phyloP scores from a whole-genome alignment of 176 grass and related monocot genomes.

The Cenchrus purpureus region DNA sequence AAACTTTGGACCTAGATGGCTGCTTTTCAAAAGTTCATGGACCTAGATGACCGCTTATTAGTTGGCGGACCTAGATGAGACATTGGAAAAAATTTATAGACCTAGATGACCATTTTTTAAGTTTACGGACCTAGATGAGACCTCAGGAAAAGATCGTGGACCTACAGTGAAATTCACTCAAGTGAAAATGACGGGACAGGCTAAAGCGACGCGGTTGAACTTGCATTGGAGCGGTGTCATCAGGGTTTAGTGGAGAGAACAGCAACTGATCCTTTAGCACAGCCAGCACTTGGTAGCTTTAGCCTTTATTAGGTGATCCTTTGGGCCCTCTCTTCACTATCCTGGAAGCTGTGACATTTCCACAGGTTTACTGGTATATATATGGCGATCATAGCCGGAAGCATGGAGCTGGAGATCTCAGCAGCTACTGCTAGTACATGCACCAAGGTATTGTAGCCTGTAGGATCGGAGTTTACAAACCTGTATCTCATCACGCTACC shows the following conservation, averaged over 20 bases:
- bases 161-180: background rate
- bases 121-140: no score
- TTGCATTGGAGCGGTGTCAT: background rate
- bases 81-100: no score
- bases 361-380: background rate
- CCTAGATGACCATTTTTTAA: no score
- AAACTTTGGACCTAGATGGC: no score
- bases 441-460: no score
- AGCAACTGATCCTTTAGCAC: background rate
- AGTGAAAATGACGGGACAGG: background rate
- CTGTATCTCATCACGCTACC: no score
- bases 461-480: no score
- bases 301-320: background rate
- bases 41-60: no score
- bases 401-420: background rate
- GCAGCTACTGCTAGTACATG: background rate
- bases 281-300: constrained; percentile 1
- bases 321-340: background rate
- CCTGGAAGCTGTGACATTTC: background rate
- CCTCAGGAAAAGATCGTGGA: no score
- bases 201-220: background rate
- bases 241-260: background rate
- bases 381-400: background rate
- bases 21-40: no score
- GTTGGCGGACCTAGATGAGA: no score